phyloP scores from a whole-genome alignment of 148 eudicot species.

The Rhododendron griersonianum region DNA sequence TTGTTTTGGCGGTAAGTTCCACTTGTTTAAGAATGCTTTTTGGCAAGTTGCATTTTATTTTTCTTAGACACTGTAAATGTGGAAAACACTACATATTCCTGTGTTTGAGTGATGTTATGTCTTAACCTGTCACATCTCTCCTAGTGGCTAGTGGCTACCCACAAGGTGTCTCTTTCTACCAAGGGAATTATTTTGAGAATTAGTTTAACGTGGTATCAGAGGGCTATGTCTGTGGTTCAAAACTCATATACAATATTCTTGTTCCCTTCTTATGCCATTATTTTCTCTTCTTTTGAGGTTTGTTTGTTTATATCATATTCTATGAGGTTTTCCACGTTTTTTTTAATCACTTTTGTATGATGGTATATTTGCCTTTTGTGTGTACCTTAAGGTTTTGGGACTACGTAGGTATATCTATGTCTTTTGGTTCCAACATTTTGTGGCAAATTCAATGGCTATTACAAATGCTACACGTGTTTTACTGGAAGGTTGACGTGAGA shows the following conservation, averaged over 20 bases:
- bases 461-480: background rate
- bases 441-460: background rate
- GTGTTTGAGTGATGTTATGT: background rate
- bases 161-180: background rate
- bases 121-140: background rate
- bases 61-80: background rate
- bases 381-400: background rate
- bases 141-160: background rate
- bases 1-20: slow-evolving; percentile 91
- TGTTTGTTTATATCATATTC: background rate
- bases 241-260: background rate
- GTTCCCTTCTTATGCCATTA: background rate
- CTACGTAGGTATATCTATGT: background rate
- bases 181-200: background rate
- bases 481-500: background rate
- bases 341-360: background rate
- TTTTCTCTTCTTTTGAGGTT: background rate
- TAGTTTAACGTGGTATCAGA: background rate
- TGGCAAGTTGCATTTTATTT: background rate
- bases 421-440: background rate
- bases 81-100: background rate
- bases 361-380: background rate
- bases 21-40: background rate
- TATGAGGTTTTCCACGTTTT: background rate
- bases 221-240: background rate